Evolutionary conservation across 257 asterid genomes (phyloP), one percentile per base, ranked within the genome.

Genomic region (Ilex aquifolium): DNA sequence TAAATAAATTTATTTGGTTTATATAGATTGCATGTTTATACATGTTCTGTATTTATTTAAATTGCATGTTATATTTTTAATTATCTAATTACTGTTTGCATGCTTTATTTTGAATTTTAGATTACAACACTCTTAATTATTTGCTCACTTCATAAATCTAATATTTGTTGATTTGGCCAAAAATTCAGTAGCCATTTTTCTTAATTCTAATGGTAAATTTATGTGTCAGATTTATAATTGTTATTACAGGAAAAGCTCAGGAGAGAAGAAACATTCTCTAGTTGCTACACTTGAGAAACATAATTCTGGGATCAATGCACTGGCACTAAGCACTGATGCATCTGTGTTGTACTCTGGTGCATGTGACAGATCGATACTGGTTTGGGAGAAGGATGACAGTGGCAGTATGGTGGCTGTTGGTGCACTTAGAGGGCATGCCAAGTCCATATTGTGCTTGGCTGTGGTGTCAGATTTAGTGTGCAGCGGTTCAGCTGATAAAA

Each of bases 401-500:
- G 64, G 68, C 7, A 44, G 65, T 7, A 79, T 82, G 83, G 77
- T 15, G 69, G 82, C 60, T 39, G 76, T 70, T 70, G 93, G 79
- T 50, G 79, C 77, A 2, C 76, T 88, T 16, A 70, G 77, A 71
- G 95, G 95, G 4, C 96, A 88, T 59, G 70, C 71, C 0, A 79
- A 71, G 64, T 62, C 93, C n/a, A 69, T 86, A 29, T 44, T 88
- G 57, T 88, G 96, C 74, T 72, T 88, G 65, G 84, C 79, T 21
- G 52, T 73, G 14, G 76, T 69, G 13, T 50, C 76, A 14, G 81
- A 84, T 36, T 59, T 84, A 67, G 68, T 88, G 54, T 84, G 78
- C 77, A 82, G 93, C 56, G 96, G 95, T 3, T 89, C 93, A 15
- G 91, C 85, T 30, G 96, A 89, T 63, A 77, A 74, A 69, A 84